Evolutionary conservation across 192 early-diverging fungal species (phyloP), one percentile per base, ranked within the genome.

Genomic region (Coemansia sp.): DNA sequence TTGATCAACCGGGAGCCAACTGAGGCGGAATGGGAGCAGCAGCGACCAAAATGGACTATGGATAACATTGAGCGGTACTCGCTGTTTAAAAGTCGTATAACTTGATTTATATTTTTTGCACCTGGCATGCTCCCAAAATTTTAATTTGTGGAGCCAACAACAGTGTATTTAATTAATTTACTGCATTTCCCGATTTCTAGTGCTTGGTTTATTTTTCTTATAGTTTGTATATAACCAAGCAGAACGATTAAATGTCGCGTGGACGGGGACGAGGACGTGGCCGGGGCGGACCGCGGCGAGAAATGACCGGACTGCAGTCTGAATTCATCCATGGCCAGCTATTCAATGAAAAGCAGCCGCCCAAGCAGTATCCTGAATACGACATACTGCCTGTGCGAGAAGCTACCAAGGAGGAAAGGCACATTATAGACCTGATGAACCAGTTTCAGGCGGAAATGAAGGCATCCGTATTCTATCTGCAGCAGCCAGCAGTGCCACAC

Each of bases 1-100:
- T 46, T 68, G 16, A 57, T 78, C n/a, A 59, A 53, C 44, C 72
- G 63, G 13, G 67, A 72, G 35, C 49, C 36, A 28, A 63, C 58
- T 47, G 67, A 72, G 55, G 50, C 42, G 8, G 77, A 79, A 47
- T 79, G 70, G 77, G 72, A 80, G 41, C 78, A 85, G 37, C 61
- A 79, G 48, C 78, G 80, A 28, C 70, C 80, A 9, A 79, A 82
- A 50, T 70, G 84, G 44, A 86, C 85, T 9, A 68, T 97, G 53
- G 92, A 95, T 55, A 88, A 83, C 36, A 87, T 97, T 44, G 92
- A 95, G 63, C 84, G 95, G 14, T 97, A 90, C 71, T 84, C 87
- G 35, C 81, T 97, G 79, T 90, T 92, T 56, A 94, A 90, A 70
- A 93, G 88, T 63, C 85, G 92, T 0, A 92, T 95, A 47, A 91